Base-by-base conservation (phyloP, 371 early-diverging fungal species). In the Basidiobolus heterosporus region DNA sequence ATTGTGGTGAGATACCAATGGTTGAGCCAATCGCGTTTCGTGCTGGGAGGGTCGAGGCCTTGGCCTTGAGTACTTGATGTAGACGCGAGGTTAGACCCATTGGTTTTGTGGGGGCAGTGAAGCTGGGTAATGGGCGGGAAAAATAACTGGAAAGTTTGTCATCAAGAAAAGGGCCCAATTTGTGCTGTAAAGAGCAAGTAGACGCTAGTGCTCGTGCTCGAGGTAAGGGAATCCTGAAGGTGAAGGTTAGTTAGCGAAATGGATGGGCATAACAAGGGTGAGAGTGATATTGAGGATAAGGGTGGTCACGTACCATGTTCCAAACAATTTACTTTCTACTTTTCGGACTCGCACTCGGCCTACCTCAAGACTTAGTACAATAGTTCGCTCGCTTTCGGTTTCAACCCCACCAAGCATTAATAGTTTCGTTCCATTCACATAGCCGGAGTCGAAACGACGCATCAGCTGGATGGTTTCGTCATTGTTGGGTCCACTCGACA, bases 351-450 rank as follows among this genome's bases (percentile, higher is more conserved):
- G 81, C 30, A 83, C 72, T 23, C 86, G 70, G 22, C 78, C 79
- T 45, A 86, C 74, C 48, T 91, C 89, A 55, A 91, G 72, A 46
- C 85, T 84, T 21, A 91, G 66, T 16, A 89, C 78, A 51, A 89
- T 83, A 52, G 81, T 82, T 8, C 83, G 76, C 52, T 91, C 90
- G 35, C 79, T 73, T 42, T 88, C 88, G 7, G 85, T 81, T 22
- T 76, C 76, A 9, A 91, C 74, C 2, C 90, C 91, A 40, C 91
- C 91, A 17, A 88, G 87, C 13, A 78, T 66, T 21, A 91, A 60
- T n/a, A 91, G 62, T 11, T 75, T 64, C 2, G 86, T 82, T 5
- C 87, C 91, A 53, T 89, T 87, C 38, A 91, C 82, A 54, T 80
- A 82, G 3, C 80, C 78, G 38, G 78, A 76, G 54, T 87, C 87